Evolutionary conservation across 2,329 filamentous ascomycete species (phyloP), one percentile per base, ranked within the genome.

Genomic region (Penicillium sp.): DNA sequence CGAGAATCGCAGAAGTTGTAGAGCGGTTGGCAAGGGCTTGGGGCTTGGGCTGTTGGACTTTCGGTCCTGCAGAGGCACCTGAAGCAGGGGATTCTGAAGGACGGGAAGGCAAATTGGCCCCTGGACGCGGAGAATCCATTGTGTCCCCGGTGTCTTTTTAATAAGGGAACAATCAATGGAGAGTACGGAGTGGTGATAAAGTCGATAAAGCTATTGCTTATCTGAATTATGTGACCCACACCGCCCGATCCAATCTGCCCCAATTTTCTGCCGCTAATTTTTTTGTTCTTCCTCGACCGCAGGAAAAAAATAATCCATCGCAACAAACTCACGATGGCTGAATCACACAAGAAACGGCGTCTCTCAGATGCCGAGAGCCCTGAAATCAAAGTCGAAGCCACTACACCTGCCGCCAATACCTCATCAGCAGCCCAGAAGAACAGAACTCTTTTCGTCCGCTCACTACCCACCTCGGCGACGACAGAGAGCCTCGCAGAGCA

Each of bases 391-490:
- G 60, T 64, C 47, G 61, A 70, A 36, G 47, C 53, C n/a, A 56
- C 59, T 23, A 65, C 61, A 16, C 60, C 61, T 35, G 49, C 59
- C 40, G 38, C 56, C 4, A 64, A 66, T 39, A 57, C 58, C 13
- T 26, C 60, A 7, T 47, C 61, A 39, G 64, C 68, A 30, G 60
- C 55, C 27, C 66, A 74, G 52, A 69, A 76, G 32, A 74, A 82
- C 60, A 79, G 85, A 64, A 90, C 93, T 42, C 85, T 99, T 62
- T 99, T 99, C 76, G 87, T 99, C 61, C 90, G 93, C 65, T 92
- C 89, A 47, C 83, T 99, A 44, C 90, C 92, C 18, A 76, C 87
- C 19, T 83, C 81, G 23, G 87, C 88, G 35, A 97, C 92, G 32
- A 90, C 84, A 69, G 91, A 97, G 67, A 82, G 82, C 49, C 81